phyloP scores from a whole-genome alignment of 352 stramenopile genomes.

The Plasmopara halstedii region DNA sequence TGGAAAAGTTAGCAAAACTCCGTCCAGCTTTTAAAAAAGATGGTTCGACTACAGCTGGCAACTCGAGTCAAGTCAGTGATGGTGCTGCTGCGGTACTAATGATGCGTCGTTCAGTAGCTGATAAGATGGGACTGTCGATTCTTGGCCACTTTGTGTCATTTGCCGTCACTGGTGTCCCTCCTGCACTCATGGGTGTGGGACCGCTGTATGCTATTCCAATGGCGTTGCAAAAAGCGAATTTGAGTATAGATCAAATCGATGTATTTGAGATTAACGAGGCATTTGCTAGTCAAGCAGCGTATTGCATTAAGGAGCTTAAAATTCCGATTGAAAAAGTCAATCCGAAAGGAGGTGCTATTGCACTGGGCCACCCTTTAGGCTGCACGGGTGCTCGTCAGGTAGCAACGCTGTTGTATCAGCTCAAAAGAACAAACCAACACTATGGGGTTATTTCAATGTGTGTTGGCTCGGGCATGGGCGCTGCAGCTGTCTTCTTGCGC shows the following conservation, averaged over 20 bases:
- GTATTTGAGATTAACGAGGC: constrained; percentile 91
- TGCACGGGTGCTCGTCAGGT: constrained; percentile 87
- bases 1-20: constrained; percentile 62
- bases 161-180: constrained; percentile 72
- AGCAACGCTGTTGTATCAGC: constrained; percentile 87
- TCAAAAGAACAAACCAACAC: constrained; percentile 79
- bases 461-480: constrained; percentile 93
- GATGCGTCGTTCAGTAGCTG: constrained; percentile 75
- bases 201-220: constrained; percentile 76
- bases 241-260: constrained; percentile 77
- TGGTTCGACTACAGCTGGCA: constrained; percentile 72
- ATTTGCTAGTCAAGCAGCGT: constrained; percentile 83
- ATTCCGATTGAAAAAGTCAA: constrained; percentile 85
- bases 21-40: constrained; percentile 74
- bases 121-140: constrained; percentile 69
- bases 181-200: constrained; percentile 84
- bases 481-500: constrained; percentile 88
- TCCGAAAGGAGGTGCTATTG: constrained; percentile 85
- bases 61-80: constrained; percentile 86
- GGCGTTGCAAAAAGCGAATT: constrained; percentile 55
- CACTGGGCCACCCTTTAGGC: constrained; percentile 85
- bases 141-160: constrained; percentile 84
- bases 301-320: constrained; percentile 71
- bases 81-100: constrained; percentile 83
- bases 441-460: constrained; percentile 93